Evolutionary conservation across 768 basidiomycete species (phyloP).

Genomic region (Mrakia gelida): DNA sequence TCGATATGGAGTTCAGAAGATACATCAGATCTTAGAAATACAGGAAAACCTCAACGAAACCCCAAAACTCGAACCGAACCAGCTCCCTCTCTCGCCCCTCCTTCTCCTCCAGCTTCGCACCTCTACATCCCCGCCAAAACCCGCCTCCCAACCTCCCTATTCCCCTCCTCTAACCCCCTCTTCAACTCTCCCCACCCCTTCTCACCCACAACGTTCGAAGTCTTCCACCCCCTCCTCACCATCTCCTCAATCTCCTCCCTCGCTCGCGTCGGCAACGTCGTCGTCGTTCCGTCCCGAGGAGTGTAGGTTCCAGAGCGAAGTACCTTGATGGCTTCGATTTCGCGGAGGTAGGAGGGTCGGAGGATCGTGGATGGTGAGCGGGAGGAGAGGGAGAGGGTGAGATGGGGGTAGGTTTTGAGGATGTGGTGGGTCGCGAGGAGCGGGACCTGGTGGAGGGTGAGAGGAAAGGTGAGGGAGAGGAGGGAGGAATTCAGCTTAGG

Average conservation of each 20-base stretch:
- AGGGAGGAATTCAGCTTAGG: no score
- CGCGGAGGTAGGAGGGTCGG: conserved; percentile 48
- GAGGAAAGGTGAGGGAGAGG: background rate
- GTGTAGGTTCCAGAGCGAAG: conserved; percentile 42
- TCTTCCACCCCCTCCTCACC: conserved; percentile 1
- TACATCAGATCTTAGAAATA: no score
- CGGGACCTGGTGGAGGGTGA: conserved; percentile 40
- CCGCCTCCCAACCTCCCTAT: background rate
- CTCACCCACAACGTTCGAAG: background rate
- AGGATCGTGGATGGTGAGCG: conserved; percentile 47
- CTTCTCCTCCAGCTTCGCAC: no score
- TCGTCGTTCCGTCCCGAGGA: background rate
- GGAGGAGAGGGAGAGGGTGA: conserved; percentile 36
- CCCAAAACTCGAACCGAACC: no score
- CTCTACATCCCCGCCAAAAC: conserved; percentile 6
- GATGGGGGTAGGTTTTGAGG: conserved; percentile 45
- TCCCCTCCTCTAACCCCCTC: background rate
- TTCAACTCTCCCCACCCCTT: background rate
- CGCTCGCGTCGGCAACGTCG: background rate
- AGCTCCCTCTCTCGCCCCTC: no score
- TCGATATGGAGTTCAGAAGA: no score
- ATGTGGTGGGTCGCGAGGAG: conserved; percentile 49
- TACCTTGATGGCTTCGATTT: conserved; percentile 47
- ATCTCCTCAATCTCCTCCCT: background rate
- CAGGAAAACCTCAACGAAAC: no score